These are phyloP conservation scores for Xylariaceae sp. DNA, from an alignment of 2,329 filamentous ascomycete genomes.

Conservation along the genomic window DNA sequence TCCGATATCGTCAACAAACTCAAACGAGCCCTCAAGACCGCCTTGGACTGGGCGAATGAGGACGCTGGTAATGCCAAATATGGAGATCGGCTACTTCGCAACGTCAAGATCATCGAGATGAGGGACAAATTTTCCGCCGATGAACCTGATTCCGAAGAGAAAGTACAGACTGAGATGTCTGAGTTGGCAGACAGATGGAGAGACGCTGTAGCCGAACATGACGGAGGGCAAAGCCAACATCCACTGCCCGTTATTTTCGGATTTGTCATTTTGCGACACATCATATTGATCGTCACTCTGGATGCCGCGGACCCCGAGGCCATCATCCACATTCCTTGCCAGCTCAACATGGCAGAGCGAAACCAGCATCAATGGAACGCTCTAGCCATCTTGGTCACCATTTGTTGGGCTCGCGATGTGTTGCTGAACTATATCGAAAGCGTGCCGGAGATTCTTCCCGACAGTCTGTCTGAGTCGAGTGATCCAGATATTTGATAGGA, in stretches of 20 bases:
- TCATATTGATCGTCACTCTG: conserved; percentile 29
- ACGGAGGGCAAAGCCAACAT: conserved; percentile 8
- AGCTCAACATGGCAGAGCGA: conserved; percentile 28
- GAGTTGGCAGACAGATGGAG: conserved; percentile 22
- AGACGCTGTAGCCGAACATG: conserved; percentile 1
- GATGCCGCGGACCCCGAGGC: conserved; percentile 26
- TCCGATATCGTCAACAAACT: conserved; percentile 22
- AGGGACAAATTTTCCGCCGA: conserved; percentile 6
- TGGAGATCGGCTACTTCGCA: conserved; percentile 17
- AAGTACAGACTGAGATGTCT: conserved; percentile 22
- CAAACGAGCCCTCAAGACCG: conserved; percentile 16
- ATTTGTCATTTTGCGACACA: conserved; percentile 30
- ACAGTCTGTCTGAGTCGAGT: conserved; percentile 12
- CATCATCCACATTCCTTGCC: conserved; percentile 24
- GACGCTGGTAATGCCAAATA: conserved; percentile 24
- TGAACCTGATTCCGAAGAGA: conserved; percentile 14
- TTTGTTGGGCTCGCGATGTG: conserved; percentile 33
- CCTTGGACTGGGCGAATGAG: conserved; percentile 25
- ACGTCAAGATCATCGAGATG: conserved; percentile 23
- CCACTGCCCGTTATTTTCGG: conserved; percentile 31
- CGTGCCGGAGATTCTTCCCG: conserved; percentile 6
- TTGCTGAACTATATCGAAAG: conserved; percentile 13
- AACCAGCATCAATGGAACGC: conserved; percentile 33
- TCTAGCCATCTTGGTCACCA: conserved; percentile 30
- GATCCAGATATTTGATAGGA: conserved; percentile 23